Evolutionary conservation across 176 grass and related monocot species (phyloP), one percentile per base, ranked within the genome.

Genomic region (Secale cereale): DNA sequence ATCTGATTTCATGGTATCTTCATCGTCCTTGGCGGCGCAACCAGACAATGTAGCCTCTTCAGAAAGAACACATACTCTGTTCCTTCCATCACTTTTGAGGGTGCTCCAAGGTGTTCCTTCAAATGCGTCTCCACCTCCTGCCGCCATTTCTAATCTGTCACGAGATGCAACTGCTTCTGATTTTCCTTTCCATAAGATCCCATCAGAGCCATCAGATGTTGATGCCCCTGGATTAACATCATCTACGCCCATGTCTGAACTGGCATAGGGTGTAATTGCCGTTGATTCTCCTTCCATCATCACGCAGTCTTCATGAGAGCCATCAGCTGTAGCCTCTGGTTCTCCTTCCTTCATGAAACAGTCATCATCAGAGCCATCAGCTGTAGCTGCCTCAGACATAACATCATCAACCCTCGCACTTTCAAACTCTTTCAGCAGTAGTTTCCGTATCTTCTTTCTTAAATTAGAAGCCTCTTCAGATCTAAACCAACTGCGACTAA

Each of bases 401-500:
- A 41, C 77, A 65, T 87, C 32, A 74, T 88, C 66, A 20, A 90
- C 29, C 65, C 56, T 85, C 16, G 76, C 82, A 86, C 33, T 84
- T 75, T 64, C 65, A 88, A 98, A 87, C 69, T 90, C 80, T 87
- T 93, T 61, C 60, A 88, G 29, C 45, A 98, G 85, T 41, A 93
- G 87, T 56, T 50, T 26, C 54, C 59, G 83, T 91, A 98, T 93
- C 77, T 37, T 76, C 16, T 19, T 60, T 80, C 95, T 90, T 82
- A 98, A 79, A 28, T 23, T 65, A 60, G 92, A 98, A 88, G 91
- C 91, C 41, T 74, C 85, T 87, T 94, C 95, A 50, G 95, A 73
- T 80, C 84, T 89, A 77, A 98, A 98, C 95, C 95, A 98, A 41
- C 79, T 88, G 63, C 29, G 63, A 74, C 67, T 66, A 72, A 98